These are phyloP conservation scores for Eutypella sp. DNA, from an alignment of 2,329 filamentous ascomycete species.

Conservation along the genomic window DNA sequence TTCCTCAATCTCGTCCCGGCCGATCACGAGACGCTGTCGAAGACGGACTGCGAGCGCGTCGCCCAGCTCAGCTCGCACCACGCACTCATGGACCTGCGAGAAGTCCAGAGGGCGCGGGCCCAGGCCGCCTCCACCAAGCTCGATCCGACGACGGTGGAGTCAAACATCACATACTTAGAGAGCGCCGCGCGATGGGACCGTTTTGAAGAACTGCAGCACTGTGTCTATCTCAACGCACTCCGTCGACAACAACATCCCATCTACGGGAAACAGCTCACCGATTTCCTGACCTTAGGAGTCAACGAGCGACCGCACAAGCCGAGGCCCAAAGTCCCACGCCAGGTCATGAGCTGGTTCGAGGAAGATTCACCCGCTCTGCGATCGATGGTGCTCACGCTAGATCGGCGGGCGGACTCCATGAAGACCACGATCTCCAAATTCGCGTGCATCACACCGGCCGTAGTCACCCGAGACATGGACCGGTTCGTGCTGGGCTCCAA, in stretches of 20 bases:
- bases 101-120: constrained; percentile 61
- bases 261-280: constrained; percentile 75
- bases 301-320: constrained; percentile 55
- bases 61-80: constrained; percentile 66
- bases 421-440: constrained; percentile 80
- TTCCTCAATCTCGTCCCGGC: constrained; percentile 78
- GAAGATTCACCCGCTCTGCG: constrained; percentile 60
- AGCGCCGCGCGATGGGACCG: constrained; percentile 63
- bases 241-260: constrained; percentile 76
- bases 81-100: constrained; percentile 64
- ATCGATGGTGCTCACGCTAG: constrained; percentile 67
- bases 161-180: constrained; percentile 68
- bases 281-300: constrained; percentile 63
- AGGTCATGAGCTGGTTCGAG: constrained; percentile 70
- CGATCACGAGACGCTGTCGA: constrained; percentile 61
- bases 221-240: constrained; percentile 73
- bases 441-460: constrained; percentile 85
- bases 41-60: constrained; percentile 46
- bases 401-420: constrained; percentile 66
- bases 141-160: constrained; percentile 63
- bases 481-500: constrained; percentile 59
- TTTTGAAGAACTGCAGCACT: constrained; percentile 75
- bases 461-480: constrained; percentile 73
- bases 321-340: constrained; percentile 54
- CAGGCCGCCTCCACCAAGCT: constrained; percentile 50